phyloP scores from a whole-genome alignment of 148 eudicot species.

The Polygonum aviculare region DNA sequence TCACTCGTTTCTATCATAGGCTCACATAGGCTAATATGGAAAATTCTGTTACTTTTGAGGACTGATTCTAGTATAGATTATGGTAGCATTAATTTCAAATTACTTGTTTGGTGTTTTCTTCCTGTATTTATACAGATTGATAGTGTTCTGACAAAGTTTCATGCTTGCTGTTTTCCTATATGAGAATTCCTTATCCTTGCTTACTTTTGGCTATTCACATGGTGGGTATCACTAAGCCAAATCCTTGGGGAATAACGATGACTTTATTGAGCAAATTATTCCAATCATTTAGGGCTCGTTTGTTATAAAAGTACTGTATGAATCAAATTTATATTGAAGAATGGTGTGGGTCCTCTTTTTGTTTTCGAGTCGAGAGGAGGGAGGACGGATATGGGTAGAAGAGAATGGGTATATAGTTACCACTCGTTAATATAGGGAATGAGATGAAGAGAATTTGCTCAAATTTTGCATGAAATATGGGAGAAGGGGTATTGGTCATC shows the following conservation, averaged over 20 bases:
- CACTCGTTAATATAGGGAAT: too few relatives aligned
- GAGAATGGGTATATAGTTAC: too few relatives aligned
- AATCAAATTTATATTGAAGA: too few relatives aligned
- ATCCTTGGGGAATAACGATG: neutral
- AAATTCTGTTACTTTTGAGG: neutral
- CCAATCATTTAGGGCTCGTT: neutral
- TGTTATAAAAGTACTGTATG: too few relatives aligned
- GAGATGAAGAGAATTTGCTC: too few relatives aligned
- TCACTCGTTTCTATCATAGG: neutral
- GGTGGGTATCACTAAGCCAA: neutral
- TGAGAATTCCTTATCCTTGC: neutral
- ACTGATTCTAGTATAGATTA: neutral
- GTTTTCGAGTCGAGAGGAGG: too few relatives aligned
- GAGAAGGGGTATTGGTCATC: too few relatives aligned
- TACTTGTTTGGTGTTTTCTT: neutral
- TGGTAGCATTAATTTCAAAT: neutral
- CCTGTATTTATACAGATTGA: neutral
- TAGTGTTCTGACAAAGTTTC: neutral
- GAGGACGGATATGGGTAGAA: too few relatives aligned
- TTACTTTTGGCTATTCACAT: neutral
- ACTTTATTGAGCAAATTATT: neutral
- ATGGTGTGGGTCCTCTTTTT: too few relatives aligned
- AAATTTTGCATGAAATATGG: too few relatives aligned
- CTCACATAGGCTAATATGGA: neutral
- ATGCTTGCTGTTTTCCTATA: neutral